Evolutionary conservation across 768 basidiomycete genomes (phyloP).

Genomic region (Cubamyces sp.): DNA sequence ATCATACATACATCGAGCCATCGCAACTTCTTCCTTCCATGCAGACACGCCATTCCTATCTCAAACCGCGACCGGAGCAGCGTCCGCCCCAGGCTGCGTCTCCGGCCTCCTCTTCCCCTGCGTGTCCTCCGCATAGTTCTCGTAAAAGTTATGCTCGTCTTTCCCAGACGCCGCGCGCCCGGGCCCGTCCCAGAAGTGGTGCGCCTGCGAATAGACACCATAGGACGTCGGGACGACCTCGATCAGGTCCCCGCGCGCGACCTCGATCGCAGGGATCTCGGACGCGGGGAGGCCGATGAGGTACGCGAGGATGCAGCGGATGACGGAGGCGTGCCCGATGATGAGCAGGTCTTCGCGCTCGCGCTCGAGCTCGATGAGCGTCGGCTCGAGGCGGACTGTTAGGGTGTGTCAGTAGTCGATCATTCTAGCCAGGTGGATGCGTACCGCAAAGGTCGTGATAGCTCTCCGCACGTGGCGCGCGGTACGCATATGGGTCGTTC

Average conservation of each 20-base stretch:
- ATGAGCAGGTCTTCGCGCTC: conserved; percentile 94
- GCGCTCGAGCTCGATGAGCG: conserved; percentile 91
- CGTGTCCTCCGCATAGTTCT: conserved; percentile 73
- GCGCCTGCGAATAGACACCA: conserved; percentile 88
- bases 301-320: conserved; percentile 92
- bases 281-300: conserved; percentile 92
- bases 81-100: conserved; percentile 12
- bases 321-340: conserved; percentile 96
- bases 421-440: conserved; percentile 19
- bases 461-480: conserved; percentile 93
- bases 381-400: conserved; percentile 89
- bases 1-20: background rate
- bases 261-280: conserved; percentile 97
- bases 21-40: background rate
- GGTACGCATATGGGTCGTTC: conserved; percentile 90
- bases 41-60: background rate
- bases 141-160: conserved; percentile 83
- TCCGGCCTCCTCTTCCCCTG: conserved; percentile 39
- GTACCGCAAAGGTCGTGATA: conserved; percentile 92
- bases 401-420: background rate
- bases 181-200: conserved; percentile 90
- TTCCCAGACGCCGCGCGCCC: conserved; percentile 55
- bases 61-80: conserved; percentile 2
- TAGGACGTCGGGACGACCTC: conserved; percentile 90
- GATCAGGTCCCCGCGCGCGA: conserved; percentile 94